These are phyloP conservation scores for Canavalia ensiformis DNA, from an alignment of 306 rosid genomes.

Conservation along the genomic window DNA sequence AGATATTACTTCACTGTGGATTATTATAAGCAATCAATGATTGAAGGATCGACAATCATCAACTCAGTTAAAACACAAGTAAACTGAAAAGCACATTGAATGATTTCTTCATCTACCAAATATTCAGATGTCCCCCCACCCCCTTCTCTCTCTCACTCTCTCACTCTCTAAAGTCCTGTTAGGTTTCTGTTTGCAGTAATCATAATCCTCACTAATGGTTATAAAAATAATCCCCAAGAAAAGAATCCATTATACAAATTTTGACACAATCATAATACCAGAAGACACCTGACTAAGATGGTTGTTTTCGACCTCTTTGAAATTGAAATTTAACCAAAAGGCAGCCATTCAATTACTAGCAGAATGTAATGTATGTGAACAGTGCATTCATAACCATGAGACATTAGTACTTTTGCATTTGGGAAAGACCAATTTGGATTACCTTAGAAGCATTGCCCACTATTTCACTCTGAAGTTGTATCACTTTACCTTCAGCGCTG, in stretches of 20 bases:
- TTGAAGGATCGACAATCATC: neutral
- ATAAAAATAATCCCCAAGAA: neutral
- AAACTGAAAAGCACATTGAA: neutral
- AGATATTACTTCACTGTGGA: neutral
- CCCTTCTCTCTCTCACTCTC: neutral
- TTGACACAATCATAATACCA: neutral
- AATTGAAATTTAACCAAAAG: neutral
- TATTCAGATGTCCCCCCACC: neutral
- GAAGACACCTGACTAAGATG: slow-evolving; percentile 8
- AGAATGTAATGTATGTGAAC: slow-evolving; percentile 31
- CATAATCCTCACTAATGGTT: slow-evolving; percentile 13
- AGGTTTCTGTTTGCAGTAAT: neutral
- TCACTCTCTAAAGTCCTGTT: neutral
- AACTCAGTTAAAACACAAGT: neutral
- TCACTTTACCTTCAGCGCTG: slow-evolving; percentile 67
- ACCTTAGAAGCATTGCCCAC: slow-evolving; percentile 95
- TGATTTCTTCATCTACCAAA: slow-evolving; percentile 30
- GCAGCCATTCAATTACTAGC: neutral
- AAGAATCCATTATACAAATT: neutral
- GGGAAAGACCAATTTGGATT: slow-evolving; percentile 45
- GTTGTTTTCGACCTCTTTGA: neutral
- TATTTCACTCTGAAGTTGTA: slow-evolving; percentile 75
- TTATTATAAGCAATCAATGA: neutral
- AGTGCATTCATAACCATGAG: slow-evolving; percentile 26
- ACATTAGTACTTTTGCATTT: slow-evolving; percentile 17